Percentiles rank a stretch among this genome's conserved stretches.
phyloP scores from a whole-genome alignment of 495 filamentous ascomycete species.

The Chaetomidium leptoderma region DNA sequence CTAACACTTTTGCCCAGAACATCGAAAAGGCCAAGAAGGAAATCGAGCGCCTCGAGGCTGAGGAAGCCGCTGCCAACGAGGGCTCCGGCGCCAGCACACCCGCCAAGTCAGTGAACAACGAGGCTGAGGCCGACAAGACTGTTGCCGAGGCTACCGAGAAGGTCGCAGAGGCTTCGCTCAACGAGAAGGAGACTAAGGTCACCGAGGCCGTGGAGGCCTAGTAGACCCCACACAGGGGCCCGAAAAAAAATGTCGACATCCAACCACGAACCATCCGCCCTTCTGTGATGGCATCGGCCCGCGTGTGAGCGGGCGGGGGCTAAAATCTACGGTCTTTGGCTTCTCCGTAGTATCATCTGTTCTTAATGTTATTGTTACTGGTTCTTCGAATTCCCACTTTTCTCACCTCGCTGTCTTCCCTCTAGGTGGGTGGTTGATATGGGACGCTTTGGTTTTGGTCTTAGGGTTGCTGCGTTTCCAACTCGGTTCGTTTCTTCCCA shows the following conservation, averaged over 20 bases:
- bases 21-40: conserved; percentile 70
- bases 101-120: conserved; percentile 60
- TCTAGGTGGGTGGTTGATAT: too few species aligned
- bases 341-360: not conserved
- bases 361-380: not conserved
- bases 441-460: too few species aligned
- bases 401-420: not conserved
- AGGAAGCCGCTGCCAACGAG: conserved; percentile 47
- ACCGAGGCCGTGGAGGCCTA: not conserved
- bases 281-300: not conserved
- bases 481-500: not conserved
- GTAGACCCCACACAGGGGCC: not conserved
- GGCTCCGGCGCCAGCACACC: conserved; percentile 32
- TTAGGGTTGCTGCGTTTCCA: not conserved
- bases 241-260: not conserved
- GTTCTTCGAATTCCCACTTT: not conserved
- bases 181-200: conserved; percentile 12
- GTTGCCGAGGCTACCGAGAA: not conserved
- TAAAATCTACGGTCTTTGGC: not conserved
- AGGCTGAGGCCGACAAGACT: conserved; percentile 20
- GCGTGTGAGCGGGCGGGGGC: not conserved
- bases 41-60: conserved; percentile 57
- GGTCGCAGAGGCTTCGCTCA: not conserved
- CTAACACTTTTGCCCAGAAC: conserved; percentile 53
- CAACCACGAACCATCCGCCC: not conserved